phyloP scores from a whole-genome alignment of 2,329 filamentous ascomycete species.

The Cytospora paraplurivora region DNA sequence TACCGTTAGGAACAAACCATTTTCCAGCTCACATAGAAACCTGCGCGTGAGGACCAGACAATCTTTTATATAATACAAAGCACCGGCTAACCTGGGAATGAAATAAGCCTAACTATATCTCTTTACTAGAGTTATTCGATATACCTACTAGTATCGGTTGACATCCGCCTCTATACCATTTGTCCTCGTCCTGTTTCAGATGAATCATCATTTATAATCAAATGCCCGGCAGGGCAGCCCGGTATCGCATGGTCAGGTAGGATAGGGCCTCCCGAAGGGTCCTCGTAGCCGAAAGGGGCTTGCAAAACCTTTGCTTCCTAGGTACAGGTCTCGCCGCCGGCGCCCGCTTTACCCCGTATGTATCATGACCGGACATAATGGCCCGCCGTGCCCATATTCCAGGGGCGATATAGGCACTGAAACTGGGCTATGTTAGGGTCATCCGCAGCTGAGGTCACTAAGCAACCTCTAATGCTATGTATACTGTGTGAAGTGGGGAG shows the following conservation, averaged over 20 bases:
- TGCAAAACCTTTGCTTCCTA: constrained; percentile 18
- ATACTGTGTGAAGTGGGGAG: too few relatives aligned
- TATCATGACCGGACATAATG: constrained; percentile 16
- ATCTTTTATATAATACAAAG: too few relatives aligned
- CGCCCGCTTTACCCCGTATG: constrained; percentile 24
- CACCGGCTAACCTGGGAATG: not conserved
- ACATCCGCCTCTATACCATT: constrained; percentile 7
- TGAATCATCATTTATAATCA: not conserved
- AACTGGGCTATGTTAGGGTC: too few relatives aligned
- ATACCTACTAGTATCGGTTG: constrained; percentile 2
- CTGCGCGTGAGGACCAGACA: too few relatives aligned
- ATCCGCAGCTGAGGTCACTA: too few relatives aligned
- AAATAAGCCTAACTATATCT: not conserved
- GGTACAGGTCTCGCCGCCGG: constrained; percentile 24
- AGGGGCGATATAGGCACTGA: constrained; percentile 16
- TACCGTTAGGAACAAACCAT: constrained; percentile 4
- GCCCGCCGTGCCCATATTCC: constrained; percentile 18
- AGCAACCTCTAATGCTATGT: too few relatives aligned
- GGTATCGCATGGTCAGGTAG: too few relatives aligned
- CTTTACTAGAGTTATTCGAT: not conserved
- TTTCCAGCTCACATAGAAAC: not conserved
- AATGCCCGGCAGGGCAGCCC: too few relatives aligned
- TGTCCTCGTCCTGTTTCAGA: not conserved
- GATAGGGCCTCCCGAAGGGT: not conserved
- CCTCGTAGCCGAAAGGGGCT: constrained; percentile 25